Evolutionary conservation across 495 filamentous ascomycete genomes (phyloP), one percentile per base, ranked within the genome.

Genomic region (Astrocystis sublimbata): DNA sequence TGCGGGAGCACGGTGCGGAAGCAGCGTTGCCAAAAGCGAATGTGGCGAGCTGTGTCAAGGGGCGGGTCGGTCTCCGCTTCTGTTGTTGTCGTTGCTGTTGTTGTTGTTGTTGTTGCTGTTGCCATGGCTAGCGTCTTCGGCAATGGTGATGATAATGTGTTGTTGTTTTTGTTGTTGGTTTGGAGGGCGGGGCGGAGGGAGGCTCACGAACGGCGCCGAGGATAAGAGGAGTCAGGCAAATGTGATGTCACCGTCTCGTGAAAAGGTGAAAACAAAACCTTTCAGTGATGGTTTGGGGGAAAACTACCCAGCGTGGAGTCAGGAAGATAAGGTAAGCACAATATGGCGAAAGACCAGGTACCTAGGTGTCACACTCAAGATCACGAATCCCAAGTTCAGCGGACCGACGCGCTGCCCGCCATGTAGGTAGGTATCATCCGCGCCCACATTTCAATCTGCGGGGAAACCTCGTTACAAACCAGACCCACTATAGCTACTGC

Each of bases 11-110:
- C 81, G 36, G 92, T 88, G 67, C 89, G 91, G 43, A 93, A 83
- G 65, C 92, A 96, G 71, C 92, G 87, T 62, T 91, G 85, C 88
- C 93, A 98, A 82, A 97, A 98, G 70, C 88, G 91, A 69, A 93
- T 79, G 74, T 98, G 94, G 46, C 81, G 85, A 26, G 85, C 80
- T 52, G 84, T 86, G 71, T 92, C 83, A 70, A 94, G 84, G 26
- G 72, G 68, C 41, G 83, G 76, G 46, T 73, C 70, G 19, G 35
- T 19, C n/a, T 36, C 54, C 0, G 68, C 43, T 28, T 64, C 30
- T 10, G 72, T 57, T 70, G 78, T 81, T 54, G 51, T 67, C 23
- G 45, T 36, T 42, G 40, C 40, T 8, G 21, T 30, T 6, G 33
- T 13, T 36, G n/a, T n/a, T n/a, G n/a, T n/a, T n/a, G n/a, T n/a